Evolutionary conservation across 2,329 filamentous ascomycete genomes (phyloP), one percentile per base, ranked within the genome.

Genomic region (Gaeumannomyces sp.): DNA sequence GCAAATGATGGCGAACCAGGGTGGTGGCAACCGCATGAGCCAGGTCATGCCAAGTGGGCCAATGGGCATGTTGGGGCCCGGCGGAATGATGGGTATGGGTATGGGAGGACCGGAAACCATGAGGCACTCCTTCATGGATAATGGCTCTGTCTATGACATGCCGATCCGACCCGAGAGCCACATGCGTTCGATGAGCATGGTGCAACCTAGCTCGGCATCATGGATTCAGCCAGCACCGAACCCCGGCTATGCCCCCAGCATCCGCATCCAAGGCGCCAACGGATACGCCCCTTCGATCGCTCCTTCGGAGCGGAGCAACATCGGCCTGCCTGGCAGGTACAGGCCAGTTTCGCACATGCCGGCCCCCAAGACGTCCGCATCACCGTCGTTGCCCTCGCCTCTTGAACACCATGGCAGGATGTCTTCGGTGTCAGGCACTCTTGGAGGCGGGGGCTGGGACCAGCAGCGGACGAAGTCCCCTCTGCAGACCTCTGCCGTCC

Each of bases 301-400:
- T 2, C 95, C 95, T 1, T 97, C 92, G 6, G 95, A 98, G 78
- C 89, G 95, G 67, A 98, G 93, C 81, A 98, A 96, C 74, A 81
- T 97, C 67, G 95, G 95, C 22, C 83, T 96, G 63, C 93, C 95
- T 11, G 89, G 92, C 38, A 88, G 95, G 59, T 99, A 99, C 77
- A 86, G 95, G 60, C 93, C 95, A 1, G 94, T 98, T 0, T 93
- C 91, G 0, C 89, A 89, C 58, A 80, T 83, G 64, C 65, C 66
- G 13, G 67, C 71, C 13, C 66, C 73, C 19, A 62, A 71, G 29
- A 62, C 68, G 8, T 71, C 70, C 11, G 68, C 70, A 65, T 31
- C 57, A 3, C 59, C 28, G 29, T 31, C 59, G 29, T 31, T 19
- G 27, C 29, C 27, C 29, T 60, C 58, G 58, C 58, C 31, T 25